These are phyloP conservation scores for Gastrolobium villosum DNA, from an alignment of 306 rosid species.

Conservation along the genomic window DNA sequence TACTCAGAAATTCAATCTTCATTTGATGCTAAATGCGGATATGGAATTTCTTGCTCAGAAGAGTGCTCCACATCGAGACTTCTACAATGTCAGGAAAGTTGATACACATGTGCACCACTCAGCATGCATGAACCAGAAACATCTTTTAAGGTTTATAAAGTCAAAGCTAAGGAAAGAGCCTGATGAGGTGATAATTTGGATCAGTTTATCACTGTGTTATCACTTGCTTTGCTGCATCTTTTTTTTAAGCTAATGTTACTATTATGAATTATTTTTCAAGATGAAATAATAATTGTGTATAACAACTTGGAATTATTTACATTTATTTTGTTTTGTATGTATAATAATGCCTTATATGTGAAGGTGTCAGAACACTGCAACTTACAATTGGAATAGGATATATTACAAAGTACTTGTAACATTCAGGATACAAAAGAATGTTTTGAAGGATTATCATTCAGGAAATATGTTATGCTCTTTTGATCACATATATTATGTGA, in stretches of 20 bases:
- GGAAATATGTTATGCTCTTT: not conserved
- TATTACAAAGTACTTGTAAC: not conserved
- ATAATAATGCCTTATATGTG: not conserved
- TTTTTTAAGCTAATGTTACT: not conserved
- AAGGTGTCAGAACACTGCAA: slow-evolving; percentile 1
- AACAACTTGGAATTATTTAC: not conserved
- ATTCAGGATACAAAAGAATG: not conserved
- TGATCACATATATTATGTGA: not conserved
- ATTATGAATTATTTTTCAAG: slow-evolving; percentile 24
- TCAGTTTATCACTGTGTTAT: slow-evolving; percentile 31
- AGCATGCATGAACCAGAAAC: slow-evolving; percentile 99
- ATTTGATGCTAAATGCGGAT: slow-evolving; percentile 99
- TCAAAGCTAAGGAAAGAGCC: slow-evolving; percentile 99
- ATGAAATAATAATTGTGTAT: not conserved
- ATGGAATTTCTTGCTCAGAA: slow-evolving; percentile 96
- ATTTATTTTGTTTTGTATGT: not conserved
- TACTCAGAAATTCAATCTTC: slow-evolving; percentile 97
- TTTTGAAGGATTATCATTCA: slow-evolving; percentile 26
- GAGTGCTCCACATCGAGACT: slow-evolving; percentile 99
- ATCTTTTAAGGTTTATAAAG: slow-evolving; percentile 95
- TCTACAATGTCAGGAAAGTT: slow-evolving; percentile 97
- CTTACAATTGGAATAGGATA: slow-evolving; percentile 5
- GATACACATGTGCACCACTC: slow-evolving; percentile 99
- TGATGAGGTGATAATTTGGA: slow-evolving; percentile 80
- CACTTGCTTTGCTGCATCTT: not conserved